phyloP scores from a whole-genome alignment of 164 flowering plant species.

The Magnolia changhungtana region DNA sequence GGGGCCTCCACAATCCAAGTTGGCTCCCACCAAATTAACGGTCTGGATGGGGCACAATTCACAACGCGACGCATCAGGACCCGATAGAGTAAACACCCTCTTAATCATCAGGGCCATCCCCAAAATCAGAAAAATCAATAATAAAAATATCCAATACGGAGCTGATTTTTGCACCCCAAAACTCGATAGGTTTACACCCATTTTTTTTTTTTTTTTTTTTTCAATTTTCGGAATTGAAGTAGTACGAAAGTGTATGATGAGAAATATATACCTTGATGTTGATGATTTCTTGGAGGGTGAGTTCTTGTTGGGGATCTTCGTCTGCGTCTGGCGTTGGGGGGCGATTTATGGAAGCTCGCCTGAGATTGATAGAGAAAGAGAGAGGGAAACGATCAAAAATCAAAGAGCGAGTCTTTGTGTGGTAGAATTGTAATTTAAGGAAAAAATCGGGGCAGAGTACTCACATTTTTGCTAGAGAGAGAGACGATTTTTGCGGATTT shows the following conservation, averaged over 20 bases:
- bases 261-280: conserved; percentile 54
- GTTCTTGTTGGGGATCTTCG: conserved; percentile 54
- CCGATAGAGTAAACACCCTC: no score
- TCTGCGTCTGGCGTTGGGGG: conserved; percentile 82
- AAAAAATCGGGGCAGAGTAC: background rate
- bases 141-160: no score
- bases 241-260: background rate
- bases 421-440: background rate
- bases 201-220: no score
- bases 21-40: no score
- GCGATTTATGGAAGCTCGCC: conserved; percentile 75
- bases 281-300: conserved; percentile 67
- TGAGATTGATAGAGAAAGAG: conserved; percentile 24
- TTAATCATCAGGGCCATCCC: no score
- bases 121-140: no score
- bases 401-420: background rate
- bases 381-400: background rate
- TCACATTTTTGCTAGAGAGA: conserved; percentile 1
- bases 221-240: background rate
- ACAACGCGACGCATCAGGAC: no score
- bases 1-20: no score
- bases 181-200: background rate
- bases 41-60: no score
- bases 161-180: background rate
- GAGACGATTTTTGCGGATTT: background rate